Conservation (phyloP, 495 filamentous ascomycete species). For the Parathielavia hyrcaniae region DNA sequence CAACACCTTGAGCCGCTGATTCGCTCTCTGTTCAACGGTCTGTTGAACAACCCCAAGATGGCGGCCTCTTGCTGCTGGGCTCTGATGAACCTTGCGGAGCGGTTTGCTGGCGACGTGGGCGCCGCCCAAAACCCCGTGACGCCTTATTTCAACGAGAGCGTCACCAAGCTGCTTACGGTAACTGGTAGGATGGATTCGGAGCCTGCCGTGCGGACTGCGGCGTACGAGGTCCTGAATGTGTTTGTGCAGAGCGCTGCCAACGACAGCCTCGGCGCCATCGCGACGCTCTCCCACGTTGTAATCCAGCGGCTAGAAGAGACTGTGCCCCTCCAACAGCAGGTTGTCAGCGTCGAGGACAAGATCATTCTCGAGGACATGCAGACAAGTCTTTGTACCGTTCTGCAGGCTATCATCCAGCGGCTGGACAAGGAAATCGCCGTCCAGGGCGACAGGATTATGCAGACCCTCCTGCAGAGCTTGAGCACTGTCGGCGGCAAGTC, state of each 20-base stretch:
- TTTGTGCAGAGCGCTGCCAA: conserved; percentile 86
- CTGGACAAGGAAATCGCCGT: conserved; percentile 87
- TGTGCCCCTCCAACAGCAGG: conserved; percentile 82
- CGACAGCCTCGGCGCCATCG: conserved; percentile 75
- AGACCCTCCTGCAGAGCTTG: conserved; percentile 73
- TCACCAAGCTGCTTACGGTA: conserved; percentile 73
- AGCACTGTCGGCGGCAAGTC: conserved; percentile 75
- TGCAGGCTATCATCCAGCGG: conserved; percentile 85
- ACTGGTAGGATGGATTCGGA: conserved; percentile 82
- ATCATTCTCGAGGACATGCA: conserved; percentile 96
- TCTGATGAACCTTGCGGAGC: conserved; percentile 94
- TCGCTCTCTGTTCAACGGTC: conserved; percentile 78
- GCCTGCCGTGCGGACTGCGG: conserved; percentile 88
- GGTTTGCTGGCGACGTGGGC: conserved; percentile 77
- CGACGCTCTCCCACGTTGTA: conserved; percentile 71
- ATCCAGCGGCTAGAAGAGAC: conserved; percentile 87
- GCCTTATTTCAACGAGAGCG: conserved; percentile 86
- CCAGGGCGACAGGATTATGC: conserved; percentile 90
- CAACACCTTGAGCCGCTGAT: conserved; percentile 78
- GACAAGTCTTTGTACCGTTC: conserved; percentile 83
- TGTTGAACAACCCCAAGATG: conserved; percentile 92
- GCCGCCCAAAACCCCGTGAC: conserved; percentile 76
- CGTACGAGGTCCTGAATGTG: conserved; percentile 94
- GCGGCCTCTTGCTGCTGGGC: conserved; percentile 98
- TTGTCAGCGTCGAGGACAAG: conserved; percentile 92